These are phyloP conservation scores for Agaricales sp. DNA, from an alignment of 1,284 basidiomycete genomes.

Conservation along the genomic window DNA sequence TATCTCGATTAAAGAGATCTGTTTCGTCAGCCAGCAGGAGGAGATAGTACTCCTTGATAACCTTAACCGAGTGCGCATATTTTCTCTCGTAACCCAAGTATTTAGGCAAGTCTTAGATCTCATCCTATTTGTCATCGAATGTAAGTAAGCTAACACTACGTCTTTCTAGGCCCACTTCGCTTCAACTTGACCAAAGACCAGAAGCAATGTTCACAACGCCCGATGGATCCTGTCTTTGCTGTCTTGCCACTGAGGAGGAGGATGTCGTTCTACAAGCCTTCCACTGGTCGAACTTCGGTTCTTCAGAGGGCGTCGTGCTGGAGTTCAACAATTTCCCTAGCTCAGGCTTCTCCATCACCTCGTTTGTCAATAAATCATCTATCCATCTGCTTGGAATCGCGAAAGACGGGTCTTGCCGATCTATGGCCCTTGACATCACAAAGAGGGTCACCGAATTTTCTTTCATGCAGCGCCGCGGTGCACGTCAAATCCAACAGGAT, in stretches of 20 bases:
- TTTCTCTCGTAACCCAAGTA: constrained; percentile 37
- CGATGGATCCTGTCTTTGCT: constrained; percentile 38
- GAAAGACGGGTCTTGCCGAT: constrained; percentile 24
- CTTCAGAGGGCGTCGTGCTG: constrained; percentile 30
- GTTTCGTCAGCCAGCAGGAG: constrained; percentile 30
- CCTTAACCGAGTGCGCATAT: constrained; percentile 29
- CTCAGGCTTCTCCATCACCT: constrained; percentile 26
- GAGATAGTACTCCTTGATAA: constrained; percentile 39
- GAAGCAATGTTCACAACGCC: constrained; percentile 30
- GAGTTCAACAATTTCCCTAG: constrained; percentile 18
- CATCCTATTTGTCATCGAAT: neutral
- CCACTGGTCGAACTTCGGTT: constrained; percentile 49
- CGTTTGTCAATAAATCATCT: constrained; percentile 28
- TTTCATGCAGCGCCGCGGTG: constrained; percentile 25
- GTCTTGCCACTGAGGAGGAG: constrained; percentile 20
- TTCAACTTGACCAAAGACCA: constrained; percentile 27
- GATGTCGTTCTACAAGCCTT: constrained; percentile 25
- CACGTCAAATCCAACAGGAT: constrained; percentile 10
- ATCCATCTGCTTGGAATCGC: constrained; percentile 31
- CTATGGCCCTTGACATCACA: constrained; percentile 38
- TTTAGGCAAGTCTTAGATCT: constrained; percentile 30
- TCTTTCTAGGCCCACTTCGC: constrained; percentile 37
- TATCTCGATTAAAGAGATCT: constrained; percentile 24
- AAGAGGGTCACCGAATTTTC: constrained; percentile 41
- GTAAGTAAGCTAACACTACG: too few relatives aligned